phyloP scores from a whole-genome alignment of 1,284 basidiomycete genomes.

The Takashimella koratensis region DNA sequence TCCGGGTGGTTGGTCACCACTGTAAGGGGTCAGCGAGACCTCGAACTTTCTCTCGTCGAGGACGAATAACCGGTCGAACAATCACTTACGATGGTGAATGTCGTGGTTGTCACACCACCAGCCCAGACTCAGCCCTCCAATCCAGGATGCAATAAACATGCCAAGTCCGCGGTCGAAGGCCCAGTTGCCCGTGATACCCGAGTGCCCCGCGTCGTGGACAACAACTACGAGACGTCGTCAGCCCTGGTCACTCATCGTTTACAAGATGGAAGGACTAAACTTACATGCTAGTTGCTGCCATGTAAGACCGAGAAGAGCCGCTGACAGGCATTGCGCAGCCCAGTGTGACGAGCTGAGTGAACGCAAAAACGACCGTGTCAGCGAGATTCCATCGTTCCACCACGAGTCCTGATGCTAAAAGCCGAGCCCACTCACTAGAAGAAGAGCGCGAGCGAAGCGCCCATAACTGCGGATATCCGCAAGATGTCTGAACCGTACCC shows the following conservation, averaged over 20 bases:
- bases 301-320: constrained; percentile 75
- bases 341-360: background rate
- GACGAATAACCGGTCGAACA: no score
- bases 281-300: constrained; percentile 85
- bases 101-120: constrained; percentile 99
- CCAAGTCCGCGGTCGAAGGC: constrained; percentile 72
- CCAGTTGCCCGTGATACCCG: constrained; percentile 88
- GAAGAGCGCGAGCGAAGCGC: constrained; percentile 24
- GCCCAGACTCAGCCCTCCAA: constrained; percentile 88
- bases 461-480: constrained; percentile 47
- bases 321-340: constrained; percentile 51
- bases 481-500: constrained; percentile 86
- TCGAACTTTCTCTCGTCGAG: no score
- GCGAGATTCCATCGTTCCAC: background rate
- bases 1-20: constrained; percentile 94
- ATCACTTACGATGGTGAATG: constrained; percentile 70
- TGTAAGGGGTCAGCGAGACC: no score
- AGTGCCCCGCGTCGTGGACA: constrained; percentile 93
- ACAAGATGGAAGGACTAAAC: constrained; percentile 8
- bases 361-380: no score
- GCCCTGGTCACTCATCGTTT: background rate
- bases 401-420: no score
- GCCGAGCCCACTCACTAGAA: constrained; percentile 32
- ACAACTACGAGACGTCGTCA: constrained; percentile 53
- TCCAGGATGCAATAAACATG: constrained; percentile 66